Conservation (phyloP, 345 rosid genomes). For the Camelina neglecta region DNA sequence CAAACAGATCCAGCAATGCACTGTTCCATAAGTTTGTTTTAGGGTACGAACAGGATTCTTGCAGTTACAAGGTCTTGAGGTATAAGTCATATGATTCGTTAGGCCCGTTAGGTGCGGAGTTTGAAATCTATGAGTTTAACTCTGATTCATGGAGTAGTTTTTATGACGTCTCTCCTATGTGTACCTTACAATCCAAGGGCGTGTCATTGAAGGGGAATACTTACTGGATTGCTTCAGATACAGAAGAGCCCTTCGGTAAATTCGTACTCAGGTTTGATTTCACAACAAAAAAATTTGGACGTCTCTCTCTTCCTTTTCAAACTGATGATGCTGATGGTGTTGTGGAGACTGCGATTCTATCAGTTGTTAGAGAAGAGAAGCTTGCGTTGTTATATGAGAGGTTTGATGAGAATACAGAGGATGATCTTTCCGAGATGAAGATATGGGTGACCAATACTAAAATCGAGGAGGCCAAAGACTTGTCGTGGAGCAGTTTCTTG, state of each 20-base stretch:
- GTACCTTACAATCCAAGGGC: background rate
- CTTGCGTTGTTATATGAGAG: background rate
- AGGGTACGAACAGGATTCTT: background rate
- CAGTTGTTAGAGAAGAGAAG: background rate
- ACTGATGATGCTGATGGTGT: background rate
- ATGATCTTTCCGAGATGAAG: background rate
- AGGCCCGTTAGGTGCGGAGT: background rate
- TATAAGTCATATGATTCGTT: too few relatives aligned
- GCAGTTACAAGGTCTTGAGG: background rate
- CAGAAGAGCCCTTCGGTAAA: background rate
- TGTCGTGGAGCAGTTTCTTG: background rate
- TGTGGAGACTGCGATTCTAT: background rate
- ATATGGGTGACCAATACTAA: background rate
- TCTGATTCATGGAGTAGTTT: conserved; percentile 7
- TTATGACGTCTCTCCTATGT: background rate
- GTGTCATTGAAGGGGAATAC: background rate
- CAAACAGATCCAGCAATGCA: background rate
- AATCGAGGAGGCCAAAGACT: background rate
- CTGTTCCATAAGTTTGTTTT: background rate
- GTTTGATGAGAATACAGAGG: background rate
- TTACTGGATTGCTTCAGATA: background rate
- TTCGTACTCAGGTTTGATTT: background rate
- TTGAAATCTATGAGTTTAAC: conserved; percentile 7
- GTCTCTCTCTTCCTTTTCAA: background rate
- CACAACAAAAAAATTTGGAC: background rate